Conservation (phyloP, 2,329 filamentous ascomycete genomes). For the Ophiocordyceps australis region DNA sequence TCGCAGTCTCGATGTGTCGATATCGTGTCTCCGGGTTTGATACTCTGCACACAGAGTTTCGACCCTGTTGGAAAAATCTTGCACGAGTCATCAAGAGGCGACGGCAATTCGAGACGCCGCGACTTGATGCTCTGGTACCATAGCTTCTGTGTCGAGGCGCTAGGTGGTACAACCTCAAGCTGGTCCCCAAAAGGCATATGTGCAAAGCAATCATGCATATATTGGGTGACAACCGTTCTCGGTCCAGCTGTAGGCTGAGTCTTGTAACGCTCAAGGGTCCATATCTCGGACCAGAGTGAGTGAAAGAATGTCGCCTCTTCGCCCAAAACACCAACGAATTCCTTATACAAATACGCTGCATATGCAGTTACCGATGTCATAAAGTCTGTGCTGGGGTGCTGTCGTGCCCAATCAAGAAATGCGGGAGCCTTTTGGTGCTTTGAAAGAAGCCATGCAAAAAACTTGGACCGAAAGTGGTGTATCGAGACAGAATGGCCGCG, state of each 20-base stretch:
- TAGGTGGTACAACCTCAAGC: slow-evolving; percentile 20
- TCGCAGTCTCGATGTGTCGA: slow-evolving; percentile 24
- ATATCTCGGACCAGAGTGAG: slow-evolving; percentile 34
- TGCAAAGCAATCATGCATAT: slow-evolving; percentile 44
- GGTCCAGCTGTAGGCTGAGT: slow-evolving; percentile 6
- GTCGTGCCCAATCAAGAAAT: slow-evolving; percentile 35
- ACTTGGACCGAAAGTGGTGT: slow-evolving; percentile 35
- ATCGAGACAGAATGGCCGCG: slow-evolving; percentile 23
- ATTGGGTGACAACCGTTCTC: slow-evolving; percentile 51
- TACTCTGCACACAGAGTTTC: slow-evolving; percentile 10
- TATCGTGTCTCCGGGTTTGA: slow-evolving; percentile 28
- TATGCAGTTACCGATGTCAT: slow-evolving; percentile 40
- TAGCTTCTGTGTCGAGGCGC: slow-evolving; percentile 8
- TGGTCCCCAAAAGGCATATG: slow-evolving; percentile 39
- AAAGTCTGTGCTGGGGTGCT: slow-evolving; percentile 38
- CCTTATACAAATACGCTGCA: slow-evolving; percentile 44
- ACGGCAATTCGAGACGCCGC: slow-evolving; percentile 10
- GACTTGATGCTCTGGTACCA: slow-evolving; percentile 10
- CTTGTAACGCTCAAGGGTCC: slow-evolving; percentile 14
- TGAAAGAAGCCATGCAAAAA: slow-evolving; percentile 34
- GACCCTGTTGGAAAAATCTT: slow-evolving; percentile 7
- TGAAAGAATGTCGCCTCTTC: slow-evolving; percentile 14
- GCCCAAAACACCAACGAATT: slow-evolving; percentile 32
- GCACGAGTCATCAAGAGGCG: slow-evolving; percentile 6
- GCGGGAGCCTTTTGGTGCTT: slow-evolving; percentile 20